Evolutionary conservation across 2,329 filamentous ascomycete genomes (phyloP), one percentile per base, ranked within the genome.

Genomic region (Endothia cerciana): DNA sequence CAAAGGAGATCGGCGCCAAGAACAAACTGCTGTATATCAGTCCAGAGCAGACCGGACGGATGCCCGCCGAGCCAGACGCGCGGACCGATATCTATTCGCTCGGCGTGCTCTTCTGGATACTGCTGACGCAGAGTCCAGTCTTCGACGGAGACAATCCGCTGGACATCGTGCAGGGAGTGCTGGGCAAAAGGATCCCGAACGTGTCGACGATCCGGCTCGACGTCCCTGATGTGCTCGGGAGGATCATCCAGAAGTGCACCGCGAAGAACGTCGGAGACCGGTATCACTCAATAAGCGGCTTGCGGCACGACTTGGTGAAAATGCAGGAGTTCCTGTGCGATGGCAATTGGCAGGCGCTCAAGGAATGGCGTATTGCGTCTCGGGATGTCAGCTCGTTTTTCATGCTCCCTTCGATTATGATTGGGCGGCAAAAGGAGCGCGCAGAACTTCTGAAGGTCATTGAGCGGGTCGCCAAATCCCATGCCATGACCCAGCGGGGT

Each of bases 71-170:
- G 76, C 94, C 94, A 1, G 94, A 97, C 77, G 92, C 87, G 53
- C 87, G 94, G 49, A 97, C 94, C 19, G 94, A 98, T 76, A 96
- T 97, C 40, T 97, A 97, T 79, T 94, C 92, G 0, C 81, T 97
- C 0, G 94, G 94, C 4, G 89, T 97, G 47, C 78, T 97, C 1
- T 94, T 97, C 76, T 97, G 93, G 90, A 92, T 87, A 10, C 86
- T 96, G 73, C 81, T 97, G 56, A 91, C 92, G 1, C 92, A 93
- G 36, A 87, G 89, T 71, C 87, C 91, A 3, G 91, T 93, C 0
- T 97, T 95, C 70, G 89, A 90, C 43, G 94, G 92, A 11, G 85
- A 88, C 15, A 90, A 88, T 0, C 92, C 94, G 0, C 86, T 97
- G 66, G 94, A 97, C 72, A 93, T 97, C 55, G 93, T 98, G 70